Evolutionary conservation across 2,329 filamentous ascomycete genomes (phyloP).

Genomic region (Rhynchosporium graminicola): DNA sequence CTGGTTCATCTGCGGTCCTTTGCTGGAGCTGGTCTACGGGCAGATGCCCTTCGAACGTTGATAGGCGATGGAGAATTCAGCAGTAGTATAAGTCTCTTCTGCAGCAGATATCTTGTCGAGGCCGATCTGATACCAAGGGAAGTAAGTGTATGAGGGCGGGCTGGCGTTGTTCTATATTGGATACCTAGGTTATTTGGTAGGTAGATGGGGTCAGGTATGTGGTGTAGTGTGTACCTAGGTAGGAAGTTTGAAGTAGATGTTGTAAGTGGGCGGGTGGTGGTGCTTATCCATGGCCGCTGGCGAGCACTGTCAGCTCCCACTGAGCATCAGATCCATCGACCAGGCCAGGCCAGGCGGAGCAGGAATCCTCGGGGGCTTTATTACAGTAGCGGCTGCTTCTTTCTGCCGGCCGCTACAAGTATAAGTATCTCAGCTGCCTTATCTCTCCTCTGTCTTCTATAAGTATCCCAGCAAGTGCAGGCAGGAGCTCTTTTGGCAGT

Average conservation of each 20-base stretch:
- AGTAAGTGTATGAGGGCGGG: constrained; percentile 1
- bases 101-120: constrained; percentile 7
- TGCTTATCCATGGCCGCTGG: neutral
- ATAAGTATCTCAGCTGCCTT: neutral
- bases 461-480: constrained; percentile 7
- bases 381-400: neutral
- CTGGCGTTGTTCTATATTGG: constrained; percentile 11
- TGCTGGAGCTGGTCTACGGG: neutral
- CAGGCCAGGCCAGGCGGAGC: neutral
- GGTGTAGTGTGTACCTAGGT: neutral
- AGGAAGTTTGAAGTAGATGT: neutral
- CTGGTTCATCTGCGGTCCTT: constrained; percentile 10
- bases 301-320: neutral
- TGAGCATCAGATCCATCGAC: neutral
- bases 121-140: constrained; percentile 6
- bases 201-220: neutral
- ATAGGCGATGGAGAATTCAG: constrained; percentile 2
- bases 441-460: neutral
- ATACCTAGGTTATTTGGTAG: neutral
- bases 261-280: neutral
- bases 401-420: constrained; percentile 19
- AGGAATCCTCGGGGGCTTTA: neutral
- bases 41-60: neutral
- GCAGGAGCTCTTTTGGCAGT: neutral
- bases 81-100: neutral